These are phyloP conservation scores for Basidiobolus meristosporus DNA, from an alignment of 371 early-diverging fungal genomes.

Conservation along the genomic window DNA sequence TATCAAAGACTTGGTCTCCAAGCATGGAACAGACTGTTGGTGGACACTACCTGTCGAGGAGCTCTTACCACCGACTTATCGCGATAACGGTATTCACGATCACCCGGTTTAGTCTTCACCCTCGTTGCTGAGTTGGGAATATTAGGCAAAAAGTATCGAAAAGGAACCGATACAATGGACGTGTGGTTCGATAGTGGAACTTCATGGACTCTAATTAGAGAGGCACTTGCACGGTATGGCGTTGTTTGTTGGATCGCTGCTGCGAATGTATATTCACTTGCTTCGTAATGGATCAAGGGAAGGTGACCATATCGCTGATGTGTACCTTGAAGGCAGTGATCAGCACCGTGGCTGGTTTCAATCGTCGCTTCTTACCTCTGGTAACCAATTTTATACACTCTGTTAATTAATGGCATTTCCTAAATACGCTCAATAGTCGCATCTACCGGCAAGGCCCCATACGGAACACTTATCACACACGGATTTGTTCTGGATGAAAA, in stretches of 20 bases:
- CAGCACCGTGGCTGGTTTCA: slow-evolving; percentile 98
- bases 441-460: slow-evolving; percentile 57
- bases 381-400: slow-evolving; percentile 7
- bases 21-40: slow-evolving; percentile 58
- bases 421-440: slow-evolving; percentile 25
- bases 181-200: slow-evolving; percentile 92
- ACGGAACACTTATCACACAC: slow-evolving; percentile 69
- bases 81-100: slow-evolving; percentile 12
- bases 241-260: neutral
- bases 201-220: slow-evolving; percentile 56
- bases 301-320: slow-evolving; percentile 43
- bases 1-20: slow-evolving; percentile 33
- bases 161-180: slow-evolving; percentile 79
- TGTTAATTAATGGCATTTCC: neutral
- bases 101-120: neutral
- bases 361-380: slow-evolving; percentile 73
- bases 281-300: slow-evolving; percentile 1
- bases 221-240: slow-evolving; percentile 11
- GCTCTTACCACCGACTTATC: slow-evolving; percentile 46
- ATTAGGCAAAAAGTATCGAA: slow-evolving; percentile 16
- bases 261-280: neutral
- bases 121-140: neutral
- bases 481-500: slow-evolving; percentile 84
- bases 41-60: slow-evolving; percentile 51
- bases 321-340: slow-evolving; percentile 87